Evolutionary conservation across 345 rosid species (phyloP), one percentile per base, ranked within the genome.

Genomic region (Hirschfeldia incana): DNA sequence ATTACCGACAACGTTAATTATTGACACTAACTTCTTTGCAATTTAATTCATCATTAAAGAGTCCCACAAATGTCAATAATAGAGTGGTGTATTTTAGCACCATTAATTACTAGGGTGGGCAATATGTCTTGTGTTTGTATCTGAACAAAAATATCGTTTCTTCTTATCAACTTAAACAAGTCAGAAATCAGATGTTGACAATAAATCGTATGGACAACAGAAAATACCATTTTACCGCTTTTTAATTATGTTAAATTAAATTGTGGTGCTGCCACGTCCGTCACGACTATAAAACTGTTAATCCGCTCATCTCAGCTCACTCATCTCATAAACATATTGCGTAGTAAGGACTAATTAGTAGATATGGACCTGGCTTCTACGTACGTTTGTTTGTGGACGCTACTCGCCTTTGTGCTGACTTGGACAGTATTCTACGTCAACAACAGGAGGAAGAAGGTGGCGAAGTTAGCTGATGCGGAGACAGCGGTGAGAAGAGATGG

Each of bases 361-460:
- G 2, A 53, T 53, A 53, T 75, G 74, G 74, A 69, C 13, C 11
- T 63, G 30, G 75, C n/a, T 27, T 77, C 62, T 5, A 6, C 28
- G 27, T 3, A 65, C 9, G 12, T 65, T 6, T 78, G 68, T 37
- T 13, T 72, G 32, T 72, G 72, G 76, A 72, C 81, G 37, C 33
- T 58, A 66, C 67, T 78, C 11, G 39, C 30, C 5, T 65, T 57
- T 28, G 30, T 59, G 39, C 0, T 78, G 12, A 78, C 67, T n/a
- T 78, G 68, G 77, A 72, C 53, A 26, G 5, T 65, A 2, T 55
- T 78, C 29, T 12, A 65, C 73, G 8, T 72, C 4, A 8, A 49
- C 8, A 72, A 72, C 46, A 6, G 1, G 36, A 32, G 21, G 1
- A 78, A 66, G 29, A 78, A 72, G 21, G 5, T 12, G 7, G 6